A percentile compares a stretch with the other conserved stretches of the same genome.
Conservation (phyloP, 2,329 filamentous ascomycete species). For the Pseudogymnoascus sp. region DNA sequence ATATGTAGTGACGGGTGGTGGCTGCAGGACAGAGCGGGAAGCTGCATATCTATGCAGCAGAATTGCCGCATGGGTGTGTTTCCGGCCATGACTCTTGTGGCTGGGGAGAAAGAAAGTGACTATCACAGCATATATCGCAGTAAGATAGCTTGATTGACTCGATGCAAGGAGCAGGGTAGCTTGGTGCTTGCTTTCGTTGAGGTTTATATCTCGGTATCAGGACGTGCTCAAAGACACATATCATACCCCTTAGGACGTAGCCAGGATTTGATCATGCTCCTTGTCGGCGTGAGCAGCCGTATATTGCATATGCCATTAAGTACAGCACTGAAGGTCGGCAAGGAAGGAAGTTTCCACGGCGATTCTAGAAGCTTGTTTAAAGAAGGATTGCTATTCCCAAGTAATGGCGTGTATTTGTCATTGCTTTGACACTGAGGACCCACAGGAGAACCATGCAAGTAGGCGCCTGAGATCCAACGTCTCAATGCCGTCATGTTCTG, state of each 20-base stretch:
- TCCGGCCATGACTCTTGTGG: slow-evolving; percentile 25
- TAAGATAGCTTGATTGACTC: slow-evolving; percentile 40
- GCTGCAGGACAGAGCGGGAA: slow-evolving; percentile 31
- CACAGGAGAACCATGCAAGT: background rate
- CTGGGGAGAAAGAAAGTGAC: slow-evolving; percentile 39
- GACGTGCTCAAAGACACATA: background rate
- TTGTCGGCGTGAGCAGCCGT: background rate
- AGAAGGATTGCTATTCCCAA: slow-evolving; percentile 24
- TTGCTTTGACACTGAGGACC: background rate
- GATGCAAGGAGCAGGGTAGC: slow-evolving; percentile 33
- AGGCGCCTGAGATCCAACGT: background rate
- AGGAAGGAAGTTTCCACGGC: slow-evolving; percentile 26
- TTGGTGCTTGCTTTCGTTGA: slow-evolving; percentile 2
- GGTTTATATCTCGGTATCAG: background rate
- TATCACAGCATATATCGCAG: slow-evolving; percentile 30
- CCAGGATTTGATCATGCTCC: background rate
- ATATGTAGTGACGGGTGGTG: slow-evolving; percentile 24
- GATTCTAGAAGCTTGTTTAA: slow-evolving; percentile 34
- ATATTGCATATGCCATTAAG: background rate
- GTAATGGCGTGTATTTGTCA: slow-evolving; percentile 21
- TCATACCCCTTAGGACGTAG: background rate
- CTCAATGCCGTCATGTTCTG: background rate
- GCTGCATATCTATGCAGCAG: slow-evolving; percentile 33
- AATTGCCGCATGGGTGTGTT: slow-evolving; percentile 33
- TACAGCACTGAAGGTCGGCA: background rate